Evolutionary conservation across 1,284 basidiomycete species (phyloP), one percentile per base, ranked within the genome.

Genomic region (Moniliophthora roreri): DNA sequence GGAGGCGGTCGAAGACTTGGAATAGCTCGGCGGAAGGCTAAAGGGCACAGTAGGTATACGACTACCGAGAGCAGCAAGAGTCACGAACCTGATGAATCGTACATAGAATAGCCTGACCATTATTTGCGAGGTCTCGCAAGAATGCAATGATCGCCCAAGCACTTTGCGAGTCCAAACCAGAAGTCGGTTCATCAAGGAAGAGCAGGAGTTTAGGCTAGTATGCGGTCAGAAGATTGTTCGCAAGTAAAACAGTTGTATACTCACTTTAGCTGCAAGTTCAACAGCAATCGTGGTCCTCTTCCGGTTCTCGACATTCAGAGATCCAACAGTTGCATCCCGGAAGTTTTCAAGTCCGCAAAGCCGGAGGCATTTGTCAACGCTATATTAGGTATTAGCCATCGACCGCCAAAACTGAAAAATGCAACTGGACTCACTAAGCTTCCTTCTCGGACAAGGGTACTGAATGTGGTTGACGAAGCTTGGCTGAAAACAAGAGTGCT

Each of bases 81-180:
- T 28, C 20, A 23, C 24, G 20, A 11, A 70, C 69, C 63, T 79
- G 71, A 58, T 73, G 69, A 32, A 74, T 69, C 76, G 84, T 87
- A 80, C 85, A 87, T 13, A 90, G 71, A 55, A 89, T 87, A 6
- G 85, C 84, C 70, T 88, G 86, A 18, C 94, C 94, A 55, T 84
- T 85, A 57, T 90, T 80, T 9, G 93, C 89, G n/a, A 95, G 79
- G 56, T 87, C 83, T 16, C 87, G 80, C 48, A 95, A 75, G 65
- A 95, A 88, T 1, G 80, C 76, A 48, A 93, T 78, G 61, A 96
- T 93, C 13, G 87, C 88, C 88, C 89, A 95, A 0, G 94, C 92
- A 47, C 85, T 89, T 66, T 95, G 92, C 2, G 91, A 93, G 66
- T 95, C 93, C 24, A 96, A 74, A 41, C 94, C 93, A 10, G 83